These are phyloP conservation scores for Talaromyces marneffei DNA, from an alignment of 2,329 filamentous ascomycete species.

Conservation along the genomic window DNA sequence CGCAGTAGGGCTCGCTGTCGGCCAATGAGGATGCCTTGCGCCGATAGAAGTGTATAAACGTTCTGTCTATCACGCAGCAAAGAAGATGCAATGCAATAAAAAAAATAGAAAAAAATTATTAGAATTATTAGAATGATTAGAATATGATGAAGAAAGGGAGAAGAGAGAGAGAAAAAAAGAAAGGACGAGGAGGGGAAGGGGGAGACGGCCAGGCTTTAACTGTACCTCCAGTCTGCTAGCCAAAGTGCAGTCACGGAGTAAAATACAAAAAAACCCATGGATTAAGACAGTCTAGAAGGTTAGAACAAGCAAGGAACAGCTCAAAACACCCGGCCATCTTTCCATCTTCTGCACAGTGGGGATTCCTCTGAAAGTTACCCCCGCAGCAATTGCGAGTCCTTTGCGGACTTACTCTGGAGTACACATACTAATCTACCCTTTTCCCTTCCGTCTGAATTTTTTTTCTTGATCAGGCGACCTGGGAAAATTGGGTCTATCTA, in stretches of 20 bases:
- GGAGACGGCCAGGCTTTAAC: neutral
- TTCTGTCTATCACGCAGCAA: neutral
- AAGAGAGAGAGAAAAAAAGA: neutral
- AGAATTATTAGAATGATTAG: neutral
- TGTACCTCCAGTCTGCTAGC: no score
- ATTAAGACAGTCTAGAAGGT: neutral
- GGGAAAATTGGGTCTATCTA: slow-evolving; percentile 1
- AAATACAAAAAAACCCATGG: neutral
- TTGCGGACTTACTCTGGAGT: neutral
- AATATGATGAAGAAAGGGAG: neutral
- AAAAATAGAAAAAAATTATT: neutral
- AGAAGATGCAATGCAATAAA: neutral
- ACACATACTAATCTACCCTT: neutral
- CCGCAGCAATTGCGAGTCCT: neutral
- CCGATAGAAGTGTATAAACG: neutral
- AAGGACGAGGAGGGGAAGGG: neutral
- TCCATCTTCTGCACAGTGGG: no score
- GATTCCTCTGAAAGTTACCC: neutral
- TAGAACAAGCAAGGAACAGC: slow-evolving; percentile 4
- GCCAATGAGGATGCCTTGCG: slow-evolving; percentile 1
- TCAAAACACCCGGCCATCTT: no score
- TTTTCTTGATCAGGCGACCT: slow-evolving; percentile 32
- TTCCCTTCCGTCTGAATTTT: slow-evolving; percentile 12
- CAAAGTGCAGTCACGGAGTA: neutral
- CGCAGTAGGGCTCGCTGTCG: neutral